phyloP scores from a whole-genome alignment of 1,139 yeast species.

The Kodamaea ohmeri region DNA sequence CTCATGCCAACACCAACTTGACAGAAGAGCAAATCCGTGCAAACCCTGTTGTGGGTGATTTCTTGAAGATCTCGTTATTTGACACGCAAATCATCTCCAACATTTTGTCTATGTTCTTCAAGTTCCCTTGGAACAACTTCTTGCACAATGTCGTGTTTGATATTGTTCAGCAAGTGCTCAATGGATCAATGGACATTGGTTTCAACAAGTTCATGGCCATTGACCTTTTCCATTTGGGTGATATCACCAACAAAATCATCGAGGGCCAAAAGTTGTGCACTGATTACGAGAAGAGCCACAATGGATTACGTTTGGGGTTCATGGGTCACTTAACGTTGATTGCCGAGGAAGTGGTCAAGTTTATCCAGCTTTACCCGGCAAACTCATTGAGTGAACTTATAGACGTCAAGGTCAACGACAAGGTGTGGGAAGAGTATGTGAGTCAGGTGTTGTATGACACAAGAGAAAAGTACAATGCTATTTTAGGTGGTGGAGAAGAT shows the following conservation, averaged over 20 bases:
- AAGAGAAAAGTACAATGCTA: constrained; percentile 92
- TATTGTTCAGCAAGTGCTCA: constrained; percentile 91
- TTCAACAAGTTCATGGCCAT: constrained; percentile 86
- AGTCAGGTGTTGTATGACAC: constrained; percentile 82
- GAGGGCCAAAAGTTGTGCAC: constrained; percentile 79
- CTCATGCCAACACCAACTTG: constrained; percentile 53
- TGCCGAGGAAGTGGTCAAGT: constrained; percentile 96
- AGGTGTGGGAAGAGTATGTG: constrained; percentile 81
- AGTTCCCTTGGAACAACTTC: constrained; percentile 97
- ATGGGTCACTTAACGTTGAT: constrained; percentile 97
- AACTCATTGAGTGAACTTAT: constrained; percentile 59
- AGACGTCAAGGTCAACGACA: constrained; percentile 56
- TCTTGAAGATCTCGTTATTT: constrained; percentile 76
- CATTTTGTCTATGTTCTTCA: constrained; percentile 79
- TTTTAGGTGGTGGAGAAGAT: constrained; percentile 70
- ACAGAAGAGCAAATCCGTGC: constrained; percentile 60
- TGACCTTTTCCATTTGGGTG: constrained; percentile 77
- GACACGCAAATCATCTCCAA: constrained; percentile 79
- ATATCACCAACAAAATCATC: constrained; percentile 74
- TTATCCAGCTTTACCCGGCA: constrained; percentile 72
- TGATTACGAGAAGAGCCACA: constrained; percentile 56
- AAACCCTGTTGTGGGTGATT: constrained; percentile 86
- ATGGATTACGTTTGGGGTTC: constrained; percentile 81
- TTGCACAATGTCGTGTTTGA: constrained; percentile 97
- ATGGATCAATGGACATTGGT: constrained; percentile 89